Evolutionary conservation across 352 stramenopile species (phyloP), one percentile per base, ranked within the genome.

Genomic region (Globisporangium alternatum): DNA sequence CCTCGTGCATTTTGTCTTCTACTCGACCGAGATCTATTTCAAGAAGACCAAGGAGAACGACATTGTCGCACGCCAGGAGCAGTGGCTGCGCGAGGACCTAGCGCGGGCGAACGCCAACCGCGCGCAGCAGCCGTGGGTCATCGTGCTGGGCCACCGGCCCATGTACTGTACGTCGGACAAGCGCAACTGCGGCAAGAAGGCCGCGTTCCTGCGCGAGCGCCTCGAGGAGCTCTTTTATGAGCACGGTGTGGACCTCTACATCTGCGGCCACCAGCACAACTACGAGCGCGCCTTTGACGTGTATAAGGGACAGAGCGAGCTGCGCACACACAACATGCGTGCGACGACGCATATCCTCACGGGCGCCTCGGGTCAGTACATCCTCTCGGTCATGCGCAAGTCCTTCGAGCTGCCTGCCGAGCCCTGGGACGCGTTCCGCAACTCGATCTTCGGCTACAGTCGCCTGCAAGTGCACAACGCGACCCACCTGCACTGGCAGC

Each of bases 261-360:
- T 97, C 22, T 94, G 86, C 48, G 89, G 89, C 10, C 90, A 97
- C 71, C 86, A 96, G 65, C 90, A 97, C 81, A 96, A 97, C 73
- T 97, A 96, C 72, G 89, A 96, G 65, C 81, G 90, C 41, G 86
- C 83, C 19, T 96, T 83, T 56, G 88, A 96, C 65, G 72, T 96
- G 7, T 94, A 93, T 69, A 76, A 77, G 25, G 79, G 68, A 2
- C 39, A 72, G 41, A 95, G 85, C 4, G 81, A 73, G 73, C 69
- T 75, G 44, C 75, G 78, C 43, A 95, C 86, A n/a, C 77, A 57
- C 54, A 91, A 96, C 72, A 95, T 93, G 83, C 70, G 69, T 15
- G 87, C 82, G 22, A 96, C 90, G 13, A 96, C 88, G 39, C 89
- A 97, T 75, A 95, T 97, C 44, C 75, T 96, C 60, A 96, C 86